Base-by-base conservation (phyloP, 192 early-diverging fungal species). In the Coemansia sp. region DNA sequence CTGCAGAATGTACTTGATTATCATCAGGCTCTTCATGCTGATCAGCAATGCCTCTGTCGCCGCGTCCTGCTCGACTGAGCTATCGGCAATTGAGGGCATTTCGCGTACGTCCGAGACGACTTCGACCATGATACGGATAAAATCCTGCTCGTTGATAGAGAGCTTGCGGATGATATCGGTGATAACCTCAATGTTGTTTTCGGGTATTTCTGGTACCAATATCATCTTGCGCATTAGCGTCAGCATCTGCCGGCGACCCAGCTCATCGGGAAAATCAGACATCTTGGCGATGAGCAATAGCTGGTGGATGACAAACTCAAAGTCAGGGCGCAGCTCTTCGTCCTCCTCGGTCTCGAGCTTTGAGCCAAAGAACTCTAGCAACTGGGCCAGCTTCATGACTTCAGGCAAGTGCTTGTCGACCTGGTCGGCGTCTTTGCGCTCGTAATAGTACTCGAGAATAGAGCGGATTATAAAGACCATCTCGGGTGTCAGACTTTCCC, bases 201-300 rank as follows among this genome's bases (percentile, higher is more conserved):
- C 88, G 3, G 91, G 87, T 10, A 94, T 85, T 64, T 93, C 91
- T 13, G 86, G 84, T 5, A 88, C 65, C 79, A 89, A 81, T 0
- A 95, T 67, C 79, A 96, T 88, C 62, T 93, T 88, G 51, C 93
- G 88, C 63, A 94, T 75, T 56, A 89, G 73, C 26, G 82, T 85
- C 70, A 90, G 86, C 83, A 97, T 89, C 71, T 88, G 79, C 20
- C 93, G 87, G 34, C 94, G 85, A 5, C 94, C 94, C 59, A 91
- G 85, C 84, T 97, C 95, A 73, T 97, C 95, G 24, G 88, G 87
- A 66, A 93, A 97, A 43, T 95, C 94, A 14, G 91, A 82, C 39
- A 86, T 75, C 59, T 84, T 86, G 18, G 89, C 91, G 26, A 94
- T 88, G 36, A 89, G 85, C 59, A 97, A 77, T 37, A 97, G 81